Base-by-base conservation (phyloP, 257 asterid genomes). In the Verbascum thapsus region DNA sequence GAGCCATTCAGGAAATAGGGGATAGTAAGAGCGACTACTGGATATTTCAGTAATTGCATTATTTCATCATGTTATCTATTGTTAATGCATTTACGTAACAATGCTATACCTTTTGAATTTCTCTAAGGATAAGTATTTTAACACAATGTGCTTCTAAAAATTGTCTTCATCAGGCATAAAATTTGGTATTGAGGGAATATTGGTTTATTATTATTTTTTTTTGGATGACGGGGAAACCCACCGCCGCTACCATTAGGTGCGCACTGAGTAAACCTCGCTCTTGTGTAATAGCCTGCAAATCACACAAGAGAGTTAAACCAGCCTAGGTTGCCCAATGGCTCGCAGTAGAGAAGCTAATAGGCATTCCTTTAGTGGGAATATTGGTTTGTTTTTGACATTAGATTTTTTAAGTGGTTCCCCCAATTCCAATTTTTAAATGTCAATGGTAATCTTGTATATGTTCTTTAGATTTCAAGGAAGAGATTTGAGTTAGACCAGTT, bases 141-240 rank as follows among this genome's bases (percentile, higher is more conserved):
- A 11, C 15, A 37, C 10, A 61, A 43, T 50, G 17, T 53, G 13
- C 12, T 37, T 16, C 17, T 18, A 52, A 37, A 26, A 13, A 26
- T 26, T 30, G 32, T 40, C 50, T 32, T 26, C 30, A 17, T 42
- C 48, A n/a, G 18, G 64, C 58, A 35, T 15, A 10, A 62, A 54
- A 45, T 37, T 61, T 39, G 57, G 53, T 49, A 18, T 40, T 42
- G 30, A 55, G n/a, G 13, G 23, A 64, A 39, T 34, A 58, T 18
- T 42, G 9, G 63, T 19, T n/a, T n/a, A n/a, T n/a, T n/a, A n/a
- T n/a, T n/a, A n/a, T n/a, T n/a, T n/a, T n/a, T n/a, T n/a, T n/a
- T n/a, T n/a, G n/a, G n/a, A n/a, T n/a, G n/a, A n/a, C n/a, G n/a
- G n/a, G n/a, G n/a, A n/a, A n/a, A n/a, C n/a, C n/a, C n/a, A n/a